These are phyloP conservation scores for Phytophthora sansomeana DNA, from an alignment of 352 stramenopile species.

Conservation along the genomic window DNA sequence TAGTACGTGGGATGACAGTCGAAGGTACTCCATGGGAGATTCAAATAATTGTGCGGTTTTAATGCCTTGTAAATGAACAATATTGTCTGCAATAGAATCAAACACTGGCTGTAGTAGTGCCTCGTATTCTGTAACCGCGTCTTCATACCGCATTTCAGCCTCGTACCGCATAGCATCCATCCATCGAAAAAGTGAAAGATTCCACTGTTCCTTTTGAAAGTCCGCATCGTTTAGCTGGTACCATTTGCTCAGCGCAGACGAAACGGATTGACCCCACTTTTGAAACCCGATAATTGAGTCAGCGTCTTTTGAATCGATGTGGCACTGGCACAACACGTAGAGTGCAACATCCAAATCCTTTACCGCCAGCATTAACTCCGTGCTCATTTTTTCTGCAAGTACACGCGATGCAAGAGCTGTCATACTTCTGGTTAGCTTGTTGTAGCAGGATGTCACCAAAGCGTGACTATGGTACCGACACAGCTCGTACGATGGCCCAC, in stretches of 20 bases:
- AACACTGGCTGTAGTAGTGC: slow-evolving; percentile 46
- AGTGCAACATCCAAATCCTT: slow-evolving; percentile 57
- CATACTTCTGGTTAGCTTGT: slow-evolving; percentile 48
- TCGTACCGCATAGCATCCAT: slow-evolving; percentile 49
- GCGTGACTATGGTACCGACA: slow-evolving; percentile 54
- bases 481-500: slow-evolving; percentile 37
- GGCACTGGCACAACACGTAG: slow-evolving; percentile 50
- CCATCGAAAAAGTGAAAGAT: slow-evolving; percentile 51
- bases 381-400: slow-evolving; percentile 17
- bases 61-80: background rate
- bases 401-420: slow-evolving; percentile 22
- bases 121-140: slow-evolving; percentile 58
- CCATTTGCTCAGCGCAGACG: slow-evolving; percentile 32
- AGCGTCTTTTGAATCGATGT: slow-evolving; percentile 59
- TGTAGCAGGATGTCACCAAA: slow-evolving; percentile 44
- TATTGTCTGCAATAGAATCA: background rate
- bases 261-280: slow-evolving; percentile 49
- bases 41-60: slow-evolving; percentile 32
- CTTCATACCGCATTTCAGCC: slow-evolving; percentile 74
- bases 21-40: slow-evolving; percentile 37
- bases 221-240: slow-evolving; percentile 25
- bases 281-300: slow-evolving; percentile 62
- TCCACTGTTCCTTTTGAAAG: slow-evolving; percentile 18
- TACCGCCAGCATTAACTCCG: slow-evolving; percentile 44
- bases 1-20: slow-evolving; percentile 47